Base-by-base conservation (phyloP, 331 rosid species). In the Cydonia oblonga region DNA sequence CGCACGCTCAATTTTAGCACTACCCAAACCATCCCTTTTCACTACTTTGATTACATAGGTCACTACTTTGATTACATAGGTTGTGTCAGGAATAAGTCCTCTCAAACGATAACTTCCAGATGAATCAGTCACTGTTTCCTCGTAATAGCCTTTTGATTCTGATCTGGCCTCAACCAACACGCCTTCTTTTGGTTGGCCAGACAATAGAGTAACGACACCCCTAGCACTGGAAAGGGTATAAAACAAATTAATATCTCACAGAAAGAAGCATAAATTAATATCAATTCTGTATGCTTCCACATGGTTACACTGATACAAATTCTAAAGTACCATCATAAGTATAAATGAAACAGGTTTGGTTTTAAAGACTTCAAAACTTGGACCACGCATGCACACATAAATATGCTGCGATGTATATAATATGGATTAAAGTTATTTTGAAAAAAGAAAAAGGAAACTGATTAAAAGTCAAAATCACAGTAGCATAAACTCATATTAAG, bases 101-200 rank as follows among this genome's bases (percentile, higher is more conserved):
- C 97, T 88, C 70, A 95, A 83, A 68, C 97, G 96, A 78, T 83
- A 95, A 80, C 84, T 80, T 74, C 99, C 99, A 22, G 89, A 83
- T 49, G 92, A 81, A 86, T 91, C 97, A 7, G 99, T 87, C 82
- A 88, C 87, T 8, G 97, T 88, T 88, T 91, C 97, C 86, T 91
- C 99, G 29, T 87, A 95, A 79, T 88, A 90, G 64, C 96, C 96
- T 83, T 85, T 95, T 69, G 97, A 87, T 80, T 84, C 97, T 51
- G 99, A 86, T 57, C 96, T 88, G 64, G 97, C 99, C 83, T 91
- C 99, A 81, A 95, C 86, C 40, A 95, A 82, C 62, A 90, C 96
- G n/a, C 92, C 99, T 87, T 87, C 99, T 81, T 84, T 95, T 84
- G 97, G 97, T 76, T 85, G 97, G 71, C 99, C 97, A 70, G 99